phyloP scores from a whole-genome alignment of 1,139 yeast genomes.

The Entelexis sorbosivorans region DNA sequence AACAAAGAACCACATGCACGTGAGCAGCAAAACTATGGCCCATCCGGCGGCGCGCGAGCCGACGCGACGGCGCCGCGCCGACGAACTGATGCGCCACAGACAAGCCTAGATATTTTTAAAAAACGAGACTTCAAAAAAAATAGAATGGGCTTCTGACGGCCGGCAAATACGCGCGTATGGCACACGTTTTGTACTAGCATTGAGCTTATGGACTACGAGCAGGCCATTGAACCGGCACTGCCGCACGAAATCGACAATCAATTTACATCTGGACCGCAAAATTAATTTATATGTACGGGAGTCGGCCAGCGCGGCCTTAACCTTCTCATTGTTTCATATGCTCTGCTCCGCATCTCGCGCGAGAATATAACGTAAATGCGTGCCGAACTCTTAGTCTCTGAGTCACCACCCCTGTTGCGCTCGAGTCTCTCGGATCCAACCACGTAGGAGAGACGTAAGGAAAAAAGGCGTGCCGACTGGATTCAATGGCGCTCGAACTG shows the following conservation, averaged over 20 bases:
- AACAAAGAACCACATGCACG: constrained; percentile 1
- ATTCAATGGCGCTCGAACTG: constrained; percentile 1
- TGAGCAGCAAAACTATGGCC: not conserved
- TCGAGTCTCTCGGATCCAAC: not conserved
- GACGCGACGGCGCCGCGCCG: not conserved
- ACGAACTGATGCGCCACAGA: no score
- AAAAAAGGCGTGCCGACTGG: not conserved
- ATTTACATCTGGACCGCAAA: no score
- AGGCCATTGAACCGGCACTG: no score
- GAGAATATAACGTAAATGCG: constrained; percentile 3
- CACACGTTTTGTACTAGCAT: no score
- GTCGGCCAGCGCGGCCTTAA: not conserved
- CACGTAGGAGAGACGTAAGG: constrained; percentile 3
- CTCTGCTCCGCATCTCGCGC: constrained; percentile 1
- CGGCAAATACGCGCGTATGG: no score
- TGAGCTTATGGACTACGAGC: no score
- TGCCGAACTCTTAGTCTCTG: not conserved
- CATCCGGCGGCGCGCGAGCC: not conserved
- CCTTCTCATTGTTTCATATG: not conserved
- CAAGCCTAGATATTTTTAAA: no score
- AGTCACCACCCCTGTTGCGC: not conserved
- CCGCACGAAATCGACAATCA: no score
- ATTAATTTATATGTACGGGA: no score
- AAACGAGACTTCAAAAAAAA: no score
- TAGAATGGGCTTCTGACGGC: no score